These are phyloP conservation scores for Ascochyta clinopodiicola DNA, from an alignment of 2,329 filamentous ascomycete species.

Conservation along the genomic window DNA sequence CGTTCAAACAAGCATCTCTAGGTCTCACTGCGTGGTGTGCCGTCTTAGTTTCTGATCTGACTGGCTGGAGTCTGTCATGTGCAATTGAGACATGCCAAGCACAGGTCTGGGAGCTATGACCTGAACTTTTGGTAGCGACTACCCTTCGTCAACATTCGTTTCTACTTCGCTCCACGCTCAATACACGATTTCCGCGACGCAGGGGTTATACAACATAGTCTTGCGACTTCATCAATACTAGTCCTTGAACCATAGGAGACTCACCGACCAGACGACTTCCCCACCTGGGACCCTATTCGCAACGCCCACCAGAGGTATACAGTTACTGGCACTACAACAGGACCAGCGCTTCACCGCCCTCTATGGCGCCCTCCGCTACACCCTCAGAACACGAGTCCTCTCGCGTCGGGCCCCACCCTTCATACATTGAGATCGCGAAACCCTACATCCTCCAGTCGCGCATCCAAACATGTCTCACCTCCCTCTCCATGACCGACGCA, in stretches of 20 bases:
- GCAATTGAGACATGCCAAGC: constrained; percentile 15
- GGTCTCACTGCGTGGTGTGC: constrained; percentile 5
- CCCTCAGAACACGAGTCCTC: constrained; percentile 32
- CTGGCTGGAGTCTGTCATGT: constrained; percentile 10
- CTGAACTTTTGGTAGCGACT: constrained; percentile 9
- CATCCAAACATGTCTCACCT: constrained; percentile 74
- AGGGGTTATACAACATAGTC: not conserved
- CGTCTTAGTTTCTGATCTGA: not conserved
- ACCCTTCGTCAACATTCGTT: not conserved
- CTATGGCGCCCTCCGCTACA: constrained; percentile 42
- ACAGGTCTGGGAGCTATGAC: constrained; percentile 11
- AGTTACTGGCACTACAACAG: not conserved
- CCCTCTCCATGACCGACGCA: constrained; percentile 73
- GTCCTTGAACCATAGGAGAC: constrained; percentile 8
- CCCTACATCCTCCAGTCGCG: constrained; percentile 85
- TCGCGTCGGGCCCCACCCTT: constrained; percentile 62
- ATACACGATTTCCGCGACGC: not conserved
- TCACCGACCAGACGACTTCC: constrained; percentile 10
- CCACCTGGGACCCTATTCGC: constrained; percentile 12
- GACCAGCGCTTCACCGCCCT: not conserved
- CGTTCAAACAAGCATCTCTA: constrained; percentile 12
- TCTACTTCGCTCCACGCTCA: not conserved
- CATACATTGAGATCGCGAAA: constrained; percentile 68
- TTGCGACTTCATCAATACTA: not conserved
- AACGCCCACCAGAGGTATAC: constrained; percentile 2